A percentile compares a stretch with the other conserved stretches of the same genome.
These are phyloP conservation scores for Diplosphaera chodatii DNA, from an alignment of 139 green algal species.

Conservation along the genomic window DNA sequence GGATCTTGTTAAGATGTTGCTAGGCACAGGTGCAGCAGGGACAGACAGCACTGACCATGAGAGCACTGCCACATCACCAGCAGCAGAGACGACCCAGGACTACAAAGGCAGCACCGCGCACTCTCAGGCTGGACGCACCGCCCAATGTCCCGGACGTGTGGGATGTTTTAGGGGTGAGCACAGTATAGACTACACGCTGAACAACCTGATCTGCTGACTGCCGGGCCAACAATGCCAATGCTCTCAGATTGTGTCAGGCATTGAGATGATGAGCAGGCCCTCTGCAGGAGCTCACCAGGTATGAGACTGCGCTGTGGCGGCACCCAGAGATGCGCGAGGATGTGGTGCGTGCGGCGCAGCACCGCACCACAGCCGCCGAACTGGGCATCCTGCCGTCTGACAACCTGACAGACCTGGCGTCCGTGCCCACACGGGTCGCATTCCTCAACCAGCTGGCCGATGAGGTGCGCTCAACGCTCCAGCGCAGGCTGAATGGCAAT, in stretches of 20 bases:
- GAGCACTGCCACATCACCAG: no score
- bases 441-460: constrained; percentile 23
- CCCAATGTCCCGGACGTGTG: not conserved
- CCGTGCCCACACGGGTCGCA: constrained; percentile 7
- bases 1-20: no score
- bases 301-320: not conserved
- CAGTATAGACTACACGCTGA: no score
- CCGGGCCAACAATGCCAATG: not conserved
- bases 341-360: constrained; percentile 8
- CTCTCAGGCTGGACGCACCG: not conserved
- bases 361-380: constrained; percentile 8
- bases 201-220: no score
- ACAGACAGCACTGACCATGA: no score
- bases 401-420: constrained; percentile 1
- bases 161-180: not conserved
- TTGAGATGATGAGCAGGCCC: not conserved
- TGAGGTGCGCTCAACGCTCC: not conserved
- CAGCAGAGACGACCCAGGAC: no score
- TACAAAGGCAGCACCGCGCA: no score
- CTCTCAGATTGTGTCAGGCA: not conserved
- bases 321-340: not conserved
- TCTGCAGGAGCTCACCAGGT: not conserved
- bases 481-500: not conserved
- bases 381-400: constrained; percentile 15
- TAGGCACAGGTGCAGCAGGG: no score